Conservation (phyloP, 495 filamentous ascomycete species). For the Xylaria curta region DNA sequence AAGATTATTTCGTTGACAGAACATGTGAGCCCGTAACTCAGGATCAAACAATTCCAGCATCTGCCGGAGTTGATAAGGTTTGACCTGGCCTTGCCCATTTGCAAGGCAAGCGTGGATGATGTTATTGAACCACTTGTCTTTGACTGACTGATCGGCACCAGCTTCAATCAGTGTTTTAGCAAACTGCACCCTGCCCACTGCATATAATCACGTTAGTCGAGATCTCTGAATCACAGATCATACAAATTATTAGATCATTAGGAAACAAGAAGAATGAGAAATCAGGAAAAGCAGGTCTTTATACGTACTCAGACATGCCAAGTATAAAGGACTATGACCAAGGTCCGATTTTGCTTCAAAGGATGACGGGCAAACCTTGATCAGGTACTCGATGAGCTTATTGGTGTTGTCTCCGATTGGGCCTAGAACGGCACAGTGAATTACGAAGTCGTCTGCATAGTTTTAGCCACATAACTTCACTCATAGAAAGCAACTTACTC, state of each 20-base stretch:
- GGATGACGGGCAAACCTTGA: slow-evolving; percentile 61
- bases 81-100: slow-evolving; percentile 26
- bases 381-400: slow-evolving; percentile 66
- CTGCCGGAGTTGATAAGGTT: slow-evolving; percentile 39
- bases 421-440: slow-evolving; percentile 69
- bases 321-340: slow-evolving; percentile 66
- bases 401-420: slow-evolving; percentile 44
- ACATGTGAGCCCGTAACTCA: slow-evolving; percentile 47
- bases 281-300: too few species aligned
- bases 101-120: slow-evolving; percentile 63
- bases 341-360: slow-evolving; percentile 61
- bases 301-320: slow-evolving; percentile 53
- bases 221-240: too few species aligned
- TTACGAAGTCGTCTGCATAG: slow-evolving; percentile 61
- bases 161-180: slow-evolving; percentile 66
- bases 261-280: too few species aligned
- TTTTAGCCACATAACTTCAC: slow-evolving; percentile 35
- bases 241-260: too few species aligned
- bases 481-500: slow-evolving; percentile 48
- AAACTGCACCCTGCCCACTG: slow-evolving; percentile 53
- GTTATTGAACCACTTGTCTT: slow-evolving; percentile 61
- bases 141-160: slow-evolving; percentile 68
- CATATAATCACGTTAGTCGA: too few species aligned
- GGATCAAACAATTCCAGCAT: slow-evolving; percentile 62
- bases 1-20: slow-evolving; percentile 48